phyloP scores from a whole-genome alignment of 176 grass and related monocot genomes.

The Hordeum vulgare region DNA sequence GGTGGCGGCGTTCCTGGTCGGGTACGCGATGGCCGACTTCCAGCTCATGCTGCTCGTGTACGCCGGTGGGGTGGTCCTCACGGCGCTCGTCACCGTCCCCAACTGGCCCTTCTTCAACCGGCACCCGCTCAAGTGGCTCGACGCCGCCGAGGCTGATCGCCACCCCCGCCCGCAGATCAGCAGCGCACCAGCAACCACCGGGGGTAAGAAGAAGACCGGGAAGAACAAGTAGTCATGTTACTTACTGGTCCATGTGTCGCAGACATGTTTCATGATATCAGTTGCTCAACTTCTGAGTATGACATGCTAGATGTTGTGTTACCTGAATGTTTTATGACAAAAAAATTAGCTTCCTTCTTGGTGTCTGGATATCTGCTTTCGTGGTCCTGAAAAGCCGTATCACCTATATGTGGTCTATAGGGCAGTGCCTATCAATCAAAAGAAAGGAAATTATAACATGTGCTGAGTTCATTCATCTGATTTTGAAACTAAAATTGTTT shows the following conservation, averaged over 20 bases:
- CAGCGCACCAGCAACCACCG: background rate
- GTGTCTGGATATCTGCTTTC: background rate
- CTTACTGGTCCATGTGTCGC: background rate
- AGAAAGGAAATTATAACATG: background rate
- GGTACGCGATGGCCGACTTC: constrained; percentile 63
- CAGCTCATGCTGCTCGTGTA: constrained; percentile 83
- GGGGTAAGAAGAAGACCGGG: constrained; percentile 67
- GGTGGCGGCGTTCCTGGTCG: constrained; percentile 48
- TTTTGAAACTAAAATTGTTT: background rate
- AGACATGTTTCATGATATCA: constrained; percentile 1
- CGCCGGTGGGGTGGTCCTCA: constrained; percentile 77
- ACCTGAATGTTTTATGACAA: background rate
- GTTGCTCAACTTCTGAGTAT: constrained; percentile 5
- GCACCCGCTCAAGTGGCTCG: constrained; percentile 81
- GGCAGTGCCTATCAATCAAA: background rate
- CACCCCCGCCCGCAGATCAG: constrained; percentile 72
- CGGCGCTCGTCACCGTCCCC: constrained; percentile 67
- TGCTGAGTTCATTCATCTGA: background rate
- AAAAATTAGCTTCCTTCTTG: constrained; percentile 1
- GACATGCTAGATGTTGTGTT: constrained; percentile 4
- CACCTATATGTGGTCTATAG: background rate
- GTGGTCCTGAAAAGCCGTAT: background rate
- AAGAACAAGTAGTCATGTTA: constrained; percentile 60
- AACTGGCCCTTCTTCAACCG: constrained; percentile 87
- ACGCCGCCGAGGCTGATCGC: constrained; percentile 56